phyloP scores from a whole-genome alignment of 169 alveolate genomes.

The Cryptosporidium xiaoi region DNA sequence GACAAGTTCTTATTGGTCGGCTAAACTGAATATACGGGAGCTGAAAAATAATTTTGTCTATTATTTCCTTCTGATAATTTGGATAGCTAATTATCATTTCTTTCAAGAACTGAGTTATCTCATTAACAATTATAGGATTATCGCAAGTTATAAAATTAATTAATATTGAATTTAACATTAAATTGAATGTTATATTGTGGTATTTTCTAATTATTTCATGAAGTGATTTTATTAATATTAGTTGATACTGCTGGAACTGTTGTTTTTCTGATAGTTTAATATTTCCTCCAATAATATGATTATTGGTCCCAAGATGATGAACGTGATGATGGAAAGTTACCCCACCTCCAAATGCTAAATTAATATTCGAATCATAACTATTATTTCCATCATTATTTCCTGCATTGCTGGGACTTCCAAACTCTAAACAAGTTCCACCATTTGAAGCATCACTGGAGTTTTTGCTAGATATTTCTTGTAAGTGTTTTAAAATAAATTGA shows the following conservation, averaged over 20 bases:
- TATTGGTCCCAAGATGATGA: background rate
- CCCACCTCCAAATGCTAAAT: background rate
- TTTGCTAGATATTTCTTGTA: conserved; percentile 18
- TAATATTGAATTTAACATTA: conserved; percentile 17
- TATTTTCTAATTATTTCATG: conserved; percentile 57
- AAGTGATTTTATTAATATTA: conserved; percentile 25
- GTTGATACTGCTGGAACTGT: conserved; percentile 46
- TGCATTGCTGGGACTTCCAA: background rate
- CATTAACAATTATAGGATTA: conserved; percentile 48
- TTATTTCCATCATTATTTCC: background rate
- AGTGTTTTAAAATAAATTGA: conserved; percentile 47
- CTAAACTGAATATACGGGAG: conserved; percentile 42
- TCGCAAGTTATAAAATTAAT: conserved; percentile 9
- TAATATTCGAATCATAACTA: background rate
- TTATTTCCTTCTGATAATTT: conserved; percentile 22
- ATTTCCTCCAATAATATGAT: background rate
- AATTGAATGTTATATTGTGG: conserved; percentile 17
- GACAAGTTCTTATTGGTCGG: conserved; percentile 61
- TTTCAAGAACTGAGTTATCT: conserved; percentile 43
- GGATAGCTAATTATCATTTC: conserved; percentile 36
- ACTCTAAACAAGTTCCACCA: background rate
- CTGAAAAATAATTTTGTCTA: background rate
- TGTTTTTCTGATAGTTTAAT: conserved; percentile 25
- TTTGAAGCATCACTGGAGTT: background rate
- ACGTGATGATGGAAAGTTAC: background rate